phyloP scores from a whole-genome alignment of 1,284 basidiomycete species.

The Sporisorium scitamineum region DNA sequence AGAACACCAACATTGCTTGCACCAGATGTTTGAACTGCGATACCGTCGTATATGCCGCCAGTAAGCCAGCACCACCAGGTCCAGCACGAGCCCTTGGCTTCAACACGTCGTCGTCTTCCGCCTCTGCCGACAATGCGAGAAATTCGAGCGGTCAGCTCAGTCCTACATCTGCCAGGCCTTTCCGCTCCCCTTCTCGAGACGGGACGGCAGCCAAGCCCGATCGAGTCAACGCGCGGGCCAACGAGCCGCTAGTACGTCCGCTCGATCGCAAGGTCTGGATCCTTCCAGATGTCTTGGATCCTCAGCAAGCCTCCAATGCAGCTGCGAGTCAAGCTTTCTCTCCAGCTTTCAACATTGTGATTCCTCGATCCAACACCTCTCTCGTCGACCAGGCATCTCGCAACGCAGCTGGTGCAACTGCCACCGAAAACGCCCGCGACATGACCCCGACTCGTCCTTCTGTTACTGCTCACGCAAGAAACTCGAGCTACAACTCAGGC shows the following conservation, averaged over 20 bases:
- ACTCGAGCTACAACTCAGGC: constrained; percentile 26
- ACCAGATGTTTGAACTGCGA: constrained; percentile 51
- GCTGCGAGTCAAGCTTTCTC: constrained; percentile 40
- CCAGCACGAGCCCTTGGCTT: constrained; percentile 45
- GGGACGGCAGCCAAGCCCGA: constrained; percentile 8
- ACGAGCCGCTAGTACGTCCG: constrained; percentile 44
- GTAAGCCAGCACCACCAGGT: constrained; percentile 45
- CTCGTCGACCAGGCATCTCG: not conserved
- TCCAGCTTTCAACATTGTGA: constrained; percentile 42
- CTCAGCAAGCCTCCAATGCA: constrained; percentile 30
- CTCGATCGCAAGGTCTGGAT: constrained; percentile 51
- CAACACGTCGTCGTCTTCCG: constrained; percentile 29
- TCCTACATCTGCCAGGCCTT: constrained; percentile 17
- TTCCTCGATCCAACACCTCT: constrained; percentile 12
- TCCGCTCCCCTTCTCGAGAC: constrained; percentile 38
- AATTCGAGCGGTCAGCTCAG: constrained; percentile 20
- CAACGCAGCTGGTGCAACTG: not conserved
- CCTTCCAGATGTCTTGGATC: constrained; percentile 39
- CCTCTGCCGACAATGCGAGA: constrained; percentile 8
- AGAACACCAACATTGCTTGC: constrained; percentile 39
- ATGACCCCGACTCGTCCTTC: constrained; percentile 36
- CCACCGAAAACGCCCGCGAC: constrained; percentile 16
- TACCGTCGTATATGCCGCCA: constrained; percentile 43
- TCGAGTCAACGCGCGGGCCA: constrained; percentile 10
- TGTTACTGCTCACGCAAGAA: constrained; percentile 11